Evolutionary conservation across 192 early-diverging fungal species (phyloP).

Genomic region (Entomortierella parvispora): DNA sequence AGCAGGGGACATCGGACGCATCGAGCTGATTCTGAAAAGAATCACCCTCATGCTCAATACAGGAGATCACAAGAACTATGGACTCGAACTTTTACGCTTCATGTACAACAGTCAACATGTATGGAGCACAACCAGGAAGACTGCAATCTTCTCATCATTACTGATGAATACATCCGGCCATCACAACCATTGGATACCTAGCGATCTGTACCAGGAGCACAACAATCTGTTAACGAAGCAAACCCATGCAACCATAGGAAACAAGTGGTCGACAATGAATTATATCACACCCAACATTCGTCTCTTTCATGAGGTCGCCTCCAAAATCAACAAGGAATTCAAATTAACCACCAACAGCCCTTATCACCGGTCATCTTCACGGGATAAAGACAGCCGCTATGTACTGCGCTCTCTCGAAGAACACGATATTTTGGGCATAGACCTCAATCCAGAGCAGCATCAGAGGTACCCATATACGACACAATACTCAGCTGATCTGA

Average conservation of each 20-base stretch:
- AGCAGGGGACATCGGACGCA: conserved; percentile 2
- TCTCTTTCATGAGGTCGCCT: not conserved
- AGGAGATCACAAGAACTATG: conserved; percentile 4
- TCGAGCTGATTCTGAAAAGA: conserved; percentile 2
- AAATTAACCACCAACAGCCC: too few species aligned
- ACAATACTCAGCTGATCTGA: not conserved
- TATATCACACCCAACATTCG: conserved; percentile 1
- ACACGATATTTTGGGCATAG: not conserved
- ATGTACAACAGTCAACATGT: not conserved
- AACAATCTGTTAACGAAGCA: conserved; percentile 4
- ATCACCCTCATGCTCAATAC: conserved; percentile 12
- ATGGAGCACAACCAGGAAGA: not conserved
- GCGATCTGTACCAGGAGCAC: conserved; percentile 9
- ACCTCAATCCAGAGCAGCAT: not conserved
- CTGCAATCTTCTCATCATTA: not conserved
- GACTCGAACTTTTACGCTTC: not conserved
- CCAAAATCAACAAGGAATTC: too few species aligned
- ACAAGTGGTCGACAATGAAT: conserved; percentile 1
- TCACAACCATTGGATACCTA: not conserved
- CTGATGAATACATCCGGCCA: conserved; percentile 2
- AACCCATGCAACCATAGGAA: not conserved
- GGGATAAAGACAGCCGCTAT: not conserved
- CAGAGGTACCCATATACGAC: not conserved
- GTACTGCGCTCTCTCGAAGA: not conserved
- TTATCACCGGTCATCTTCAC: too few species aligned